Conservation (phyloP, 2,329 filamentous ascomycete species). For the Grosmannia huntii region DNA sequence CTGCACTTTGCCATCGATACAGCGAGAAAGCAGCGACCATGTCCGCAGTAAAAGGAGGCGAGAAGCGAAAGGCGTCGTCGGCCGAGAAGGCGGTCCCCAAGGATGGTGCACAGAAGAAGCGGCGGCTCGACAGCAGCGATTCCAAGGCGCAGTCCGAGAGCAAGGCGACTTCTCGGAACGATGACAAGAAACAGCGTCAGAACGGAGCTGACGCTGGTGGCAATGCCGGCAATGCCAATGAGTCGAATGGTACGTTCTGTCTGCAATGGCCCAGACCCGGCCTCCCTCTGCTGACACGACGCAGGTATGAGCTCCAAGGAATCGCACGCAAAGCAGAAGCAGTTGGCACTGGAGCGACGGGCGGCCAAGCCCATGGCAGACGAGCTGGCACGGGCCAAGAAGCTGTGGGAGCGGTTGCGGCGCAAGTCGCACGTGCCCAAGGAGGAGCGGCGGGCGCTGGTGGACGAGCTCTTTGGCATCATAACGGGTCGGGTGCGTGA, state of each 20-base stretch:
- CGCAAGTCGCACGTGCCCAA: constrained; percentile 86
- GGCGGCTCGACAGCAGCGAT: constrained; percentile 29
- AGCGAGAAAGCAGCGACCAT: constrained; percentile 19
- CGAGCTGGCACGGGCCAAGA: constrained; percentile 77
- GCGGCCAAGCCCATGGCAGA: constrained; percentile 88
- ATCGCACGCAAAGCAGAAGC: constrained; percentile 87
- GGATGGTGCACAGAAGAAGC: constrained; percentile 39
- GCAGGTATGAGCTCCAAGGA: constrained; percentile 58
- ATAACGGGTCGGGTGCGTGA: constrained; percentile 86
- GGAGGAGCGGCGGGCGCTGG: constrained; percentile 75
- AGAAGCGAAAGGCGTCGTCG: constrained; percentile 44
- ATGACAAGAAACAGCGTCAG: neutral
- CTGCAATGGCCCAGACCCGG: neutral
- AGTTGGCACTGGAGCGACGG: constrained; percentile 76
- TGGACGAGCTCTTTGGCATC: constrained; percentile 81
- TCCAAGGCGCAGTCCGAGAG: constrained; percentile 14
- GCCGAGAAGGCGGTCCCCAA: constrained; percentile 29
- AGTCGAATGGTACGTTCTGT: neutral
- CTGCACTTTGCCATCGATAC: neutral
- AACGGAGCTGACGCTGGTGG: neutral
- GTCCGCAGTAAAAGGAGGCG: constrained; percentile 36
- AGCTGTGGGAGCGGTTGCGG: constrained; percentile 89
- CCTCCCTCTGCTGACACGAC: neutral
- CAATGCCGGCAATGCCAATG: neutral
- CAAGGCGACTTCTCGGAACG: neutral